Evolutionary conservation across 176 grass and related monocot species (phyloP).

Genomic region (bread wheat (Triticum aestivum)): IWGSC_CS_RefSeq_v2.1 NC_057802.1:266154030-266154529

Average conservation of each 20-base stretch:
- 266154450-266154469: constrained; percentile 15
- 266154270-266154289: constrained; percentile 44
- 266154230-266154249: constrained; percentile 82
- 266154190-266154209: constrained; percentile 96
- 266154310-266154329: constrained; percentile 6
- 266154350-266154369: constrained; percentile 86
- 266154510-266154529: not conserved
- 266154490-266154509: not conserved
- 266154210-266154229: constrained; percentile 70
- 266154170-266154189: constrained; percentile 47
- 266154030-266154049: constrained; percentile 71
- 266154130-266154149: constrained; percentile 18
- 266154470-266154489: not conserved
- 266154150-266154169: constrained; percentile 21
- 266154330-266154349: constrained; percentile 29
- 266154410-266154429: constrained; percentile 99
- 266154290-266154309: constrained; percentile 20
- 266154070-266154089: constrained; percentile 99
- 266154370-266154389: constrained; percentile 97
- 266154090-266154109: constrained; percentile 91
- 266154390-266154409: constrained; percentile 98
- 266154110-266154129: constrained; percentile 56
- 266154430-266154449: not conserved
- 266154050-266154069: constrained; percentile 78
- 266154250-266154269: constrained; percentile 73